These are phyloP conservation scores for Vitis cinerea DNA, from an alignment of 164 flowering plant genomes.

Conservation along the genomic window DNA sequence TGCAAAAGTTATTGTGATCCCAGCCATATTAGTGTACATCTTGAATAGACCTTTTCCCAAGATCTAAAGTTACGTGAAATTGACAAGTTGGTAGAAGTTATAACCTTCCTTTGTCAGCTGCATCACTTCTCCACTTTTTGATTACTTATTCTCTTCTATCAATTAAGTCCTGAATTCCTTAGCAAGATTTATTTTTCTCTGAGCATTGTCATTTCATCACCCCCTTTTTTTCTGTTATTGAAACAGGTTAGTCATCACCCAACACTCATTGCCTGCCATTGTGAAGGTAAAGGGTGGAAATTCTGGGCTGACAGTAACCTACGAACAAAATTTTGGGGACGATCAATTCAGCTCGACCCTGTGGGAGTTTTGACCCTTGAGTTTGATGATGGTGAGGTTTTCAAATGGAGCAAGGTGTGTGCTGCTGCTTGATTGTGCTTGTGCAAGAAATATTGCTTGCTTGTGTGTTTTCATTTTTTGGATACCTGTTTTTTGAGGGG, in stretches of 20 bases:
- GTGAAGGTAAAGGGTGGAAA: slow-evolving; percentile 98
- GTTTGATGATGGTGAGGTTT: slow-evolving; percentile 95
- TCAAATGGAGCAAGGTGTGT: slow-evolving; percentile 94
- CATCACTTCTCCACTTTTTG: neutral
- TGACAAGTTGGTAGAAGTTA: neutral
- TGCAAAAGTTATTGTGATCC: too few species aligned
- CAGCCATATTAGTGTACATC: neutral
- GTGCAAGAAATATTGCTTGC: neutral
- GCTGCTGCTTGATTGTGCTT: neutral
- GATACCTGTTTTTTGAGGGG: neutral
- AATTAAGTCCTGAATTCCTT: neutral
- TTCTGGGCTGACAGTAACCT: slow-evolving; percentile 92
- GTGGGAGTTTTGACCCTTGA: slow-evolving; percentile 79
- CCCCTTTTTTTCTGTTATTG: neutral
- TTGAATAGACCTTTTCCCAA: too few species aligned
- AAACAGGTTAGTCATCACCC: slow-evolving; percentile 97
- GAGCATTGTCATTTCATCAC: too few species aligned
- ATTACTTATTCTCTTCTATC: neutral
- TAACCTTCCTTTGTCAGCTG: neutral
- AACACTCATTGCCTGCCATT: slow-evolving; percentile 90
- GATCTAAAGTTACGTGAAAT: too few species aligned
- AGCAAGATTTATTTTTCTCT: neutral
- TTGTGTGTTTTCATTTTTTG: slow-evolving; percentile 2
- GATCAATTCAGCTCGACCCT: slow-evolving; percentile 94
- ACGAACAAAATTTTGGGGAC: slow-evolving; percentile 84